Base-by-base conservation (phyloP, 495 filamentous ascomycete genomes). In the Oleoguttula mirabilis region DNA sequence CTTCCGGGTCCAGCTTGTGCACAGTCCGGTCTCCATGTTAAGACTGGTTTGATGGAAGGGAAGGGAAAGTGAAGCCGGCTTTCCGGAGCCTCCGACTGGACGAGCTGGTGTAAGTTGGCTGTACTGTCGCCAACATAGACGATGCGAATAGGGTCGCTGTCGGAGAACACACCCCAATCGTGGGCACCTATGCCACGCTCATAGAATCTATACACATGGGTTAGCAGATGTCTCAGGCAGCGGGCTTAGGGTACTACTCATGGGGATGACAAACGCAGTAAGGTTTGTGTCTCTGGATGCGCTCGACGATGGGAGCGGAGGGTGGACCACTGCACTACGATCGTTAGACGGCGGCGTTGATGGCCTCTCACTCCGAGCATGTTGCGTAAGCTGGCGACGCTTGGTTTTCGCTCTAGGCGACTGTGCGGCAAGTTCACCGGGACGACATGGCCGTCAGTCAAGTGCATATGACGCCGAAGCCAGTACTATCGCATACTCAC, bases 161-260 rank as follows among this genome's bases (percentile, higher is more conserved):
- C 24, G 19, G 22, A 21, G 36, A 39, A 39, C n/a, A 39, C 21
- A 10, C 25, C 36, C 36, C 36, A 39, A 15, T 39, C n/a, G 36
- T n/a, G 36, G 21, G 36, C 21, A 10, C 36, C 36, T 17, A 39
- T 24, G 10, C 36, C 24, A 12, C 24, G 36, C 22, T 39, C 12
- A 21, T 28, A 39, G 36, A 39, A 39, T n/a, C 36, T 23, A 21
- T n/a, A n/a, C n/a, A n/a, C n/a, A n/a, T n/a, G n/a, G n/a, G n/a
- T n/a, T n/a, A n/a, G n/a, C n/a, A n/a, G n/a, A n/a, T n/a, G n/a
- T n/a, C n/a, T n/a, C n/a, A n/a, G n/a, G n/a, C n/a, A n/a, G n/a
- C n/a, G n/a, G n/a, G n/a, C n/a, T n/a, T n/a, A n/a, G n/a, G n/a
- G n/a, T n/a, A n/a, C n/a, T n/a, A n/a, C n/a, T n/a, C n/a, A n/a